Percentiles rank a stretch among this genome's conserved stretches.
These are phyloP conservation scores for Barbarea vulgaris DNA, from an alignment of 345 rosid genomes.

Conservation along the genomic window DNA sequence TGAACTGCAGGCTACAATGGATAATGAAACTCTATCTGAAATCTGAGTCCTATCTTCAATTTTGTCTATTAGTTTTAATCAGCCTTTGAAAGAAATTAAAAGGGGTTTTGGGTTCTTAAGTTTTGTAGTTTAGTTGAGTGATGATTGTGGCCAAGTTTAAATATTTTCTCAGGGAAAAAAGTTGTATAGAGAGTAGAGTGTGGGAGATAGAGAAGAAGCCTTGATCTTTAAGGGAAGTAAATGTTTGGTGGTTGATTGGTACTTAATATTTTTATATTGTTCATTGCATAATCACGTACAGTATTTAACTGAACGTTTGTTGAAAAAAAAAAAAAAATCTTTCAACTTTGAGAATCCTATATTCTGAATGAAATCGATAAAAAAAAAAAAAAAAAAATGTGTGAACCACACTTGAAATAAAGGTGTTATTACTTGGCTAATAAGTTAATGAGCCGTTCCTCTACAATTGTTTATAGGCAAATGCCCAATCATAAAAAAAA, in stretches of 20 bases:
- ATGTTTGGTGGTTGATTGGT: slow-evolving; percentile 43
- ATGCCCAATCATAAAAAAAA: too few relatives aligned
- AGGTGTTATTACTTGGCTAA: too few relatives aligned
- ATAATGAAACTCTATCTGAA: slow-evolving; percentile 56
- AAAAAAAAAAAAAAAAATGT: too few relatives aligned
- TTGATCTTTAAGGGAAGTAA: slow-evolving; percentile 45
- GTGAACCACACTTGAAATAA: too few relatives aligned
- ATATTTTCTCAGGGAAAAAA: not conserved
- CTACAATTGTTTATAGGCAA: too few relatives aligned
- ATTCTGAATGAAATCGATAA: too few relatives aligned
- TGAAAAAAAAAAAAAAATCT: not conserved
- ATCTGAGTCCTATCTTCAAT: not conserved
- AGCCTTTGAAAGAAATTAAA: not conserved
- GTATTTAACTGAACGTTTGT: slow-evolving; percentile 18
- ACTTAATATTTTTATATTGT: slow-evolving; percentile 6
- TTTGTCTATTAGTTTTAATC: slow-evolving; percentile 11
- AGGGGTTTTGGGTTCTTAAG: not conserved
- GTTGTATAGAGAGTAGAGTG: not conserved
- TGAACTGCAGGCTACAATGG: slow-evolving; percentile 53
- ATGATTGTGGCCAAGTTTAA: slow-evolving; percentile 24
- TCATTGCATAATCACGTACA: not conserved
- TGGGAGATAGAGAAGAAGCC: slow-evolving; percentile 35
- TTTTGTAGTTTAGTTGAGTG: slow-evolving; percentile 32
- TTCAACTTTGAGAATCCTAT: too few relatives aligned
- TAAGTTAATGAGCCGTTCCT: too few relatives aligned